phyloP scores from a whole-genome alignment of 73 alveolate species.

The Paramecium tetraurelia region DNA sequence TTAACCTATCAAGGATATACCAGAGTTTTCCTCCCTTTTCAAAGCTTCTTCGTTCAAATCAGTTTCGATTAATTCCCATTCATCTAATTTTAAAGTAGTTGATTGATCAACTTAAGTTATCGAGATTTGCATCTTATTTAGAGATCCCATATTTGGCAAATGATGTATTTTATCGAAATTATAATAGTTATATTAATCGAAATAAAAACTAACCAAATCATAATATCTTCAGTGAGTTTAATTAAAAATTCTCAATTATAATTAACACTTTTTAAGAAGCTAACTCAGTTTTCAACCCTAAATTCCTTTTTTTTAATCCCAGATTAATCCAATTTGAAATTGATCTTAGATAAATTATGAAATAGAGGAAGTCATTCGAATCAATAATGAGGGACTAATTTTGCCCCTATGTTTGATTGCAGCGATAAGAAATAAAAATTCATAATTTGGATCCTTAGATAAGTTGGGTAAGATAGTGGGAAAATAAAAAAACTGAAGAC shows the following conservation, averaged over 20 bases:
- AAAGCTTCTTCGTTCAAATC: background rate
- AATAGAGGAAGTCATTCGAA: background rate
- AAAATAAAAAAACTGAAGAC: background rate
- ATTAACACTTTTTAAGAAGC: background rate
- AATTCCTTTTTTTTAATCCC: no score
- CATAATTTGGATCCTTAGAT: background rate
- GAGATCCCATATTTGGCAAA: background rate
- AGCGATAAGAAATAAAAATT: no score
- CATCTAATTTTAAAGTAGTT: background rate
- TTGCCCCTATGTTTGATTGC: no score
- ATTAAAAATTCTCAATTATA: background rate
- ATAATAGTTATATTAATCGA: background rate
- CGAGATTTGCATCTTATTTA: background rate
- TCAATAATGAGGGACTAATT: no score
- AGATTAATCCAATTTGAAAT: no score
- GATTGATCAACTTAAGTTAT: background rate
- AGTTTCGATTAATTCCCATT: background rate
- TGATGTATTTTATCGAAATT: background rate
- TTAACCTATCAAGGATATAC: background rate
- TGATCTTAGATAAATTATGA: no score
- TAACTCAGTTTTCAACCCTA: no score
- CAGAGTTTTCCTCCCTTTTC: background rate
- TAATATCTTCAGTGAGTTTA: background rate
- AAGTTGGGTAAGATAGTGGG: background rate
- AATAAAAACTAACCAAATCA: background rate